These are phyloP conservation scores for Hortaea werneckii DNA, from an alignment of 2,329 filamentous ascomycete species.

Conservation along the genomic window DNA sequence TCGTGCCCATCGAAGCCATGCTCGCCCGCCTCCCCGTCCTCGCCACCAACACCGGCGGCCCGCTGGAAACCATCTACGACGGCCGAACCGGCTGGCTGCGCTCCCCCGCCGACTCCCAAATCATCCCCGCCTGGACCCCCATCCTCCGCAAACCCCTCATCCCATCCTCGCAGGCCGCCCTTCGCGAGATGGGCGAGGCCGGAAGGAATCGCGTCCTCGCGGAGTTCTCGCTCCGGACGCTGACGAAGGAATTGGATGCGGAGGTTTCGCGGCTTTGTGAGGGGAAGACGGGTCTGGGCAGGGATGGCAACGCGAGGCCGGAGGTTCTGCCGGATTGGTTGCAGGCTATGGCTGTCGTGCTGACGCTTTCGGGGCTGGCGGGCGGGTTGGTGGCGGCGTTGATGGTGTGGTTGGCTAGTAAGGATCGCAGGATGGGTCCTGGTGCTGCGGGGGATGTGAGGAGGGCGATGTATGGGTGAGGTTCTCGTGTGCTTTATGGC, in stretches of 20 bases:
- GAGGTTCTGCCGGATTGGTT: not conserved
- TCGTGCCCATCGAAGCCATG: slow-evolving; percentile 96
- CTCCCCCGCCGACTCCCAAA: slow-evolving; percentile 42
- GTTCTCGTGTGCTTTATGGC: too few relatives aligned
- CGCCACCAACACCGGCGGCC: slow-evolving; percentile 82
- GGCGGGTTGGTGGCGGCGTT: not conserved
- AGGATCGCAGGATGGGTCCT: not conserved
- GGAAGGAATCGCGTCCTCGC: slow-evolving; percentile 59
- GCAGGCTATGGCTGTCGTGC: not conserved
- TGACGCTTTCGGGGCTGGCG: not conserved
- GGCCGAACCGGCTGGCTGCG: slow-evolving; percentile 78
- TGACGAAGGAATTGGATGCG: slow-evolving; percentile 65
- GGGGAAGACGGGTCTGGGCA: not conserved
- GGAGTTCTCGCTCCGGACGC: slow-evolving; percentile 68
- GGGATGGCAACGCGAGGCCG: not conserved
- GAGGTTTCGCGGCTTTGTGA: slow-evolving; percentile 42
- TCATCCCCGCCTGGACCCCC: slow-evolving; percentile 62
- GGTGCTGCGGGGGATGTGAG: too few relatives aligned
- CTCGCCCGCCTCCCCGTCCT: slow-evolving; percentile 75
- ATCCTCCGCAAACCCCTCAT: slow-evolving; percentile 55
- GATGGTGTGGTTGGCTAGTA: not conserved
- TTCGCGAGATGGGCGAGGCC: slow-evolving; percentile 54
- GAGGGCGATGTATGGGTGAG: too few relatives aligned
- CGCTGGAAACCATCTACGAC: slow-evolving; percentile 80
- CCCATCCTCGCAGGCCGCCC: slow-evolving; percentile 41